Percentiles rank a stretch among this genome's conserved stretches.
Evolutionary conservation across 176 grass and related monocot genomes (phyloP).

Genomic region (Ensete glaucum): DNA sequence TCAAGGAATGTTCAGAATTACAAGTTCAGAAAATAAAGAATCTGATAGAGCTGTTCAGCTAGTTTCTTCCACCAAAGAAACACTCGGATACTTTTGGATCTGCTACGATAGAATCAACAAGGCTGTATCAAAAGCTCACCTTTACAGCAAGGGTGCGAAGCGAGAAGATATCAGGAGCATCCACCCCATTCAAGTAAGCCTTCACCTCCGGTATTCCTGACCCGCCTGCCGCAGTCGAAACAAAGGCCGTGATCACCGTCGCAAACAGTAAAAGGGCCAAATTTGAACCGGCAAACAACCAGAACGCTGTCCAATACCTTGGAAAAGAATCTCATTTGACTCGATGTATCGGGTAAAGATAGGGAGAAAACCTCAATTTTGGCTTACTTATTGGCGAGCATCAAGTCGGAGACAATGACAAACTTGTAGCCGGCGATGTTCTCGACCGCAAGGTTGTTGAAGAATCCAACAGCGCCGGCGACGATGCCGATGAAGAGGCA

Average conservation of each 20-base stretch:
- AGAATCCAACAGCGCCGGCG: conserved; percentile 50
- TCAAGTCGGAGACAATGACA: conserved; percentile 46
- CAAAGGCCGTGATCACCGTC: conserved; percentile 60
- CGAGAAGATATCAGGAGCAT: conserved; percentile 91
- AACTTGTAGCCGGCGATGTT: conserved; percentile 76
- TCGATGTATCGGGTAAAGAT: background rate
- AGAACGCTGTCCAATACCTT: conserved; percentile 75
- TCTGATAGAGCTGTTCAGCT: background rate
- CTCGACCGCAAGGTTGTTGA: conserved; percentile 91
- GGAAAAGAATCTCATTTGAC: background rate
- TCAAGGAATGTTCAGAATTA: background rate
- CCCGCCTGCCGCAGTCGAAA: conserved; percentile 68
- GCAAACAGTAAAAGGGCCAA: conserved; percentile 60
- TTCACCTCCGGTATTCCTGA: conserved; percentile 95
- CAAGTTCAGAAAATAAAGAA: background rate
- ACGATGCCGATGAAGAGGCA: conserved; percentile 68
- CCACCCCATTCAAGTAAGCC: conserved; percentile 93
- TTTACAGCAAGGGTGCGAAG: conserved; percentile 78
- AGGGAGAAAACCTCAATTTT: conserved; percentile 3
- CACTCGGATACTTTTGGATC: too few relatives aligned
- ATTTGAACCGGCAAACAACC: conserved; percentile 55
- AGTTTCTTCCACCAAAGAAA: background rate
- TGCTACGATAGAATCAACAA: background rate
- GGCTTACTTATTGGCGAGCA: conserved; percentile 48
- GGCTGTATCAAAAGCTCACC: conserved; percentile 37